Conservation (phyloP, 345 rosid species). For the Populus deltoides region DNA sequence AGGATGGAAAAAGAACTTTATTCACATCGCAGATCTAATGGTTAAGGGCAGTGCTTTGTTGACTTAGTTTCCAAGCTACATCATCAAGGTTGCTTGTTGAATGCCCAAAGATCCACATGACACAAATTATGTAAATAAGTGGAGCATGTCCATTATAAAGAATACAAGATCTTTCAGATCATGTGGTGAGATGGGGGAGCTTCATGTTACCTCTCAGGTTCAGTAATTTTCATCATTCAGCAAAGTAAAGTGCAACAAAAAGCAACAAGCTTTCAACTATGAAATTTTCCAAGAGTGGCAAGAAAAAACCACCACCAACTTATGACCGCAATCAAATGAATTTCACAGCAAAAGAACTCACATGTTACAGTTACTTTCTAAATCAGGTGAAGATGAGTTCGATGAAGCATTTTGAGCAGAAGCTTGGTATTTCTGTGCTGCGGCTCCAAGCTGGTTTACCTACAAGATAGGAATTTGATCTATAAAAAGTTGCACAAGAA, state of each 20-base stretch:
- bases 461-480: constrained; percentile 22
- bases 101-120: not conserved
- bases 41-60: not conserved
- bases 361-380: constrained; percentile 87
- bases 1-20: too few relatives aligned
- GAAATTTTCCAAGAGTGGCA: not conserved
- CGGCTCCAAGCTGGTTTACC: constrained; percentile 87
- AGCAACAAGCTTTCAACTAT: not conserved
- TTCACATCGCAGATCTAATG: not conserved
- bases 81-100: not conserved
- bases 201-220: not conserved
- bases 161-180: not conserved
- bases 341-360: constrained; percentile 30
- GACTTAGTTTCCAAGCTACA: not conserved
- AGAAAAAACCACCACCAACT: not conserved
- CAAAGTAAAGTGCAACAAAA: not conserved
- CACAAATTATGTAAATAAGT: not conserved
- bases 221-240: not conserved
- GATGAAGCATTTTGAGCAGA: constrained; percentile 80
- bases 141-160: not conserved
- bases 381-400: constrained; percentile 66
- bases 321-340: not conserved
- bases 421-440: constrained; percentile 88
- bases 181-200: not conserved
- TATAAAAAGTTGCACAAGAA: not conserved